Base-by-base conservation (phyloP, 768 basidiomycete species). In the Suillus clintonianus region DNA sequence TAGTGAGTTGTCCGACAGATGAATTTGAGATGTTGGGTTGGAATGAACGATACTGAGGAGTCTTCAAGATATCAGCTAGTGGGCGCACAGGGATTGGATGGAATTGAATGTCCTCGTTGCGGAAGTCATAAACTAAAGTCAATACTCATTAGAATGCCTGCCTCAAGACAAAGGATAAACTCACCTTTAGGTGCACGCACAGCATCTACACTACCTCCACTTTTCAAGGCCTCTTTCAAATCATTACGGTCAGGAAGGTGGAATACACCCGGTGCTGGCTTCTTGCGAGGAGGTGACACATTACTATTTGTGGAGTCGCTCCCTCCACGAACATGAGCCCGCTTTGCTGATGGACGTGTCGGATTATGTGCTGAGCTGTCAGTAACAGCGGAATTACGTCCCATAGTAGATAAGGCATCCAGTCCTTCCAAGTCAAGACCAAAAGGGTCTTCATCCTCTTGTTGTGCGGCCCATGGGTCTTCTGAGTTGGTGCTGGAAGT, bases 151-250 rank as follows among this genome's bases (percentile, higher is more conserved):
- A 45, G 43, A 45, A 45, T 43, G 8, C 19, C 43, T 43, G 43
- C 43, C 19, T 47, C 45, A 47, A 47, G 45, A 47, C 22, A 22
- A 47, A 4, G 45, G n/a, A 43, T 43, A n/a, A 22, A 36, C 56
- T 36, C 42, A 59, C 62, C 62, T 51, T 34, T 43, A 10, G 45
- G 48, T 63, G n/a, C n/a, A 59, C 57, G 43, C 56, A n/a, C 6
- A 63, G 39, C 43, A 19, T 59, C 24, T 5, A 24, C 32, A 14
- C 36, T 58, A 6, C 62, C 62, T 19, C 62, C 56, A n/a, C 10
- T 27, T 24, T 63, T 45, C 14, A 63, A 50, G 15, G 57, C 57
- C 22, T 59, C n/a, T n/a, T n/a, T 45, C n/a, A 45, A n/a, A 45
- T 45, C 43, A 45, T 45, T 0, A 45, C 4, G n/a, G n/a, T 45